phyloP scores from a whole-genome alignment of 768 basidiomycete species.

The Boletus pseudo-olivaceus region DNA sequence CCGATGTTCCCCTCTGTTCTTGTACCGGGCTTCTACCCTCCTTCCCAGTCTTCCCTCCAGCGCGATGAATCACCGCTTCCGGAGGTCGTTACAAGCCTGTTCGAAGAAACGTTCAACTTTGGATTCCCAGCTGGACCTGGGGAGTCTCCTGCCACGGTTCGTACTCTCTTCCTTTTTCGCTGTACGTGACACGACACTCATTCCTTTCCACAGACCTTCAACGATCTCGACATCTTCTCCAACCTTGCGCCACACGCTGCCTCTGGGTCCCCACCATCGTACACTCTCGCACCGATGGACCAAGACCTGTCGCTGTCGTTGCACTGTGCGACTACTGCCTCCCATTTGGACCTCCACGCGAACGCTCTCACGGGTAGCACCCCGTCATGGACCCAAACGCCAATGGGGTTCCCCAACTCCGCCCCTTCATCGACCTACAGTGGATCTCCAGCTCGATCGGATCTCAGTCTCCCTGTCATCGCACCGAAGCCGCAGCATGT shows the following conservation, averaged over 20 bases:
- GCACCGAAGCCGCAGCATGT: constrained; percentile 29
- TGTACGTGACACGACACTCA: background rate
- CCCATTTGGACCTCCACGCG: constrained; percentile 10
- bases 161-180: background rate
- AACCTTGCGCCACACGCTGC: constrained; percentile 22
- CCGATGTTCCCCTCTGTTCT: constrained; percentile 20
- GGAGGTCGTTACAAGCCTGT: constrained; percentile 45
- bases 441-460: constrained; percentile 37
- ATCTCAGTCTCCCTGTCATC: constrained; percentile 24
- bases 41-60: constrained; percentile 29
- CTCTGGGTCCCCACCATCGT: constrained; percentile 6
- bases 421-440: constrained; percentile 43
- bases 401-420: constrained; percentile 23
- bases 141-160: constrained; percentile 16
- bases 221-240: constrained; percentile 25
- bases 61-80: constrained; percentile 48
- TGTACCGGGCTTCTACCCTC: constrained; percentile 4
- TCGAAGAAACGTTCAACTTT: constrained; percentile 41
- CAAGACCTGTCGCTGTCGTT: constrained; percentile 13
- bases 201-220: constrained; percentile 13
- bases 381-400: constrained; percentile 8
- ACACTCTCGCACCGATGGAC: constrained; percentile 27
- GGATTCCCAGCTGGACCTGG: constrained; percentile 16
- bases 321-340: constrained; percentile 1
- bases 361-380: constrained; percentile 1